phyloP scores from a whole-genome alignment of 352 stramenopile genomes.

The Plasmopara viticola region DNA sequence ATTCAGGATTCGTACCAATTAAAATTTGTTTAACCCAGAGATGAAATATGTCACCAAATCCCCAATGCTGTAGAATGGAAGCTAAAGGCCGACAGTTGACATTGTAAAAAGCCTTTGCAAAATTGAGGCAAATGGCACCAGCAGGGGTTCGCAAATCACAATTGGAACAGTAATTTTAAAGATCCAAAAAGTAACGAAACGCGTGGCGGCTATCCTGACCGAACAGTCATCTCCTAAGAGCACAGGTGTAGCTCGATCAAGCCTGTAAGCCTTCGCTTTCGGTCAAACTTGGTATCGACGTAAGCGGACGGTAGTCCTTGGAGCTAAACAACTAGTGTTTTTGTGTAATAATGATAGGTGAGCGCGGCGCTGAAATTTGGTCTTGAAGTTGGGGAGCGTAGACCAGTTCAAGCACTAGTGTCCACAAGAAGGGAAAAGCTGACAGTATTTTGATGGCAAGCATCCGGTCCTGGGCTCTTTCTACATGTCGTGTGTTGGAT shows the following conservation, averaged over 20 bases:
- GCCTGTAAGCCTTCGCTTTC: neutral
- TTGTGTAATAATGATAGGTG: neutral
- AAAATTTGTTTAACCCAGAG: neutral
- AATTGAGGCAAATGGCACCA: slow-evolving; percentile 1
- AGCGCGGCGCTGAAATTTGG: neutral
- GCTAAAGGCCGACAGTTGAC: slow-evolving; percentile 4
- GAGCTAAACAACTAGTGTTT: neutral
- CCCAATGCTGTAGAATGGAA: neutral
- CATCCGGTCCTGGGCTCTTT: neutral
- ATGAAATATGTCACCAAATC: neutral
- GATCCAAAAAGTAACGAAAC: neutral
- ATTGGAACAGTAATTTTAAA: neutral
- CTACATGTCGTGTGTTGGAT: neutral
- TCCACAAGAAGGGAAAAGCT: neutral
- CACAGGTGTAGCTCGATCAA: neutral
- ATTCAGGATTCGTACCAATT: slow-evolving; percentile 1
- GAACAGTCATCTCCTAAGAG: neutral
- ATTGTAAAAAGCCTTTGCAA: neutral
- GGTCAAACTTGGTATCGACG: neutral
- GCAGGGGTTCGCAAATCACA: neutral
- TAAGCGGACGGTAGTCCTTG: neutral
- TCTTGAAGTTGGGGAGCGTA: neutral
- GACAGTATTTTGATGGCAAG: neutral
- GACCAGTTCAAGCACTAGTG: neutral
- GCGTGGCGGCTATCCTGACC: neutral